Conservation (phyloP, 179 eudicot genomes). For the Beta macrorhiza region DNA sequence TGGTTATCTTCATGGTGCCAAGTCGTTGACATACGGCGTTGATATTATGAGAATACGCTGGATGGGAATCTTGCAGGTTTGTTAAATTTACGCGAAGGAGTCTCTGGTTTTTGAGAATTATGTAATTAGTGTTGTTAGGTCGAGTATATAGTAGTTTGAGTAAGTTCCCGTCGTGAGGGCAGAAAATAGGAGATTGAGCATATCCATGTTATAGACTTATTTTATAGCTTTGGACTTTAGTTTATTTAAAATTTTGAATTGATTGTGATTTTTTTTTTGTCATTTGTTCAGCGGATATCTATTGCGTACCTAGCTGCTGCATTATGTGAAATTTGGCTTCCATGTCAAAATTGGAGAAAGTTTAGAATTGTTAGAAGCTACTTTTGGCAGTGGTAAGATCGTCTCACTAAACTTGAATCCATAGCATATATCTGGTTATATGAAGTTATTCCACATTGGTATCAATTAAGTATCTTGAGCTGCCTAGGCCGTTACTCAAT, state of each 20-base stretch:
- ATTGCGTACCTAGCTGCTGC: slow-evolving; percentile 75
- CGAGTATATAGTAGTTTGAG: neutral
- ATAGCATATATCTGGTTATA: neutral
- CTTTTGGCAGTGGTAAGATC: slow-evolving; percentile 72
- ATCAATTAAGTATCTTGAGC: neutral
- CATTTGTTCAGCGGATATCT: slow-evolving; percentile 64
- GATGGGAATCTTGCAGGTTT: slow-evolving; percentile 90
- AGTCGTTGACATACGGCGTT: slow-evolving; percentile 77
- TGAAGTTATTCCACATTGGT: neutral
- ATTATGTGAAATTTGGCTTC: slow-evolving; percentile 89
- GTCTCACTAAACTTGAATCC: neutral
- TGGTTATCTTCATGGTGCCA: slow-evolving; percentile 80
- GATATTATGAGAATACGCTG: slow-evolving; percentile 63
- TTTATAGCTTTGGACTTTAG: neutral
- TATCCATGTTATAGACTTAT: neutral
- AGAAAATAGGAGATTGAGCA: neutral
- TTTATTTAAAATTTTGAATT: neutral
- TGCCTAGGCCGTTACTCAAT: neutral
- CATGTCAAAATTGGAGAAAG: slow-evolving; percentile 48
- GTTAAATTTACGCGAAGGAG: neutral
- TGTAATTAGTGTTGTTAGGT: neutral
- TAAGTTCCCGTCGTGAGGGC: neutral
- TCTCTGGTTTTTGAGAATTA: too few relatives aligned
- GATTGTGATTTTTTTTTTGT: neutral
- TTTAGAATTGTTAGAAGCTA: slow-evolving; percentile 38